These are phyloP conservation scores for Leccinellum albellum DNA, from an alignment of 768 basidiomycete species.

Conservation along the genomic window DNA sequence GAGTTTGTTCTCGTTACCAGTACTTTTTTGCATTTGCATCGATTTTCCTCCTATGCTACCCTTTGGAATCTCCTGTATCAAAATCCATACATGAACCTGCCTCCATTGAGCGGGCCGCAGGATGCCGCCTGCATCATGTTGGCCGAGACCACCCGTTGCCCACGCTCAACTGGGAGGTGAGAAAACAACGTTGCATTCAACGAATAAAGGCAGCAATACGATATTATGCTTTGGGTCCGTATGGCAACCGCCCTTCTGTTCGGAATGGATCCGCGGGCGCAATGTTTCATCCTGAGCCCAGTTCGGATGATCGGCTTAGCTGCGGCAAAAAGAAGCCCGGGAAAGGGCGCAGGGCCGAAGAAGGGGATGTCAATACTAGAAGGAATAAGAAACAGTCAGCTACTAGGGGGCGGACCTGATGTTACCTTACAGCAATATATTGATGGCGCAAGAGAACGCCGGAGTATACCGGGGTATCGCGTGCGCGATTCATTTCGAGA, in stretches of 20 bases:
- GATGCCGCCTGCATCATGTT: constrained; percentile 3
- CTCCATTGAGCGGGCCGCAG: background rate
- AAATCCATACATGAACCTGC: constrained; percentile 1
- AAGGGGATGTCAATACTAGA: constrained; percentile 10
- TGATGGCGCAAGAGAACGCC: constrained; percentile 15
- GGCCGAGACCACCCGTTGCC: constrained; percentile 7
- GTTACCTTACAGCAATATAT: constrained; percentile 5
- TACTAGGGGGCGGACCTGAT: constrained; percentile 2
- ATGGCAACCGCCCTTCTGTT: constrained; percentile 18
- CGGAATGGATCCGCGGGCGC: constrained; percentile 26
- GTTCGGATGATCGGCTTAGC: constrained; percentile 20
- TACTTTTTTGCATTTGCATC: constrained; percentile 14
- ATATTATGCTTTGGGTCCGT: constrained; percentile 6
- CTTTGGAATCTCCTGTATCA: background rate
- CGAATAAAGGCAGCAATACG: constrained; percentile 5
- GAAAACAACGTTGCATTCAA: constrained; percentile 12
- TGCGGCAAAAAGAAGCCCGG: constrained; percentile 22
- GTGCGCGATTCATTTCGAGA: background rate
- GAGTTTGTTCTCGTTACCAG: constrained; percentile 11
- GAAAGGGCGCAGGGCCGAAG: constrained; percentile 13
- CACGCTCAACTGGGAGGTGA: constrained; percentile 12
- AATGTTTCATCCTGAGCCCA: constrained; percentile 14
- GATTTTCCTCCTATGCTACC: constrained; percentile 12
- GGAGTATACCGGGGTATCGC: constrained; percentile 19
- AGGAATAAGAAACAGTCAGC: constrained; percentile 10